Conservation (phyloP, 2,329 filamentous ascomycete genomes). For the Penicillium sp. region DNA sequence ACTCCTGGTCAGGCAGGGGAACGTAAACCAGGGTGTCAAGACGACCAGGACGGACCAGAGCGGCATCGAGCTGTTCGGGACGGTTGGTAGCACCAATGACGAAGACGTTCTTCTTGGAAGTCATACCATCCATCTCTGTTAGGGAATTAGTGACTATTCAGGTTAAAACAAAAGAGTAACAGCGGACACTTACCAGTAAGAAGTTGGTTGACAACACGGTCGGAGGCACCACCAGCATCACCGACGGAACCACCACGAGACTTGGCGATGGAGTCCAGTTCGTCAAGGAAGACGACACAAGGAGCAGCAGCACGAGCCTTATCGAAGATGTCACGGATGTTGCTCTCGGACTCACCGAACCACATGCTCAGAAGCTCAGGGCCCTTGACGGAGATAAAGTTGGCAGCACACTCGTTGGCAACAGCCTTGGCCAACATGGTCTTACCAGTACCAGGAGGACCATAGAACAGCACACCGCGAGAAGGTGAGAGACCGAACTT, state of each 20-base stretch:
- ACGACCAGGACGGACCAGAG: conserved; percentile 96
- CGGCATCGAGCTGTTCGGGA: conserved; percentile 97
- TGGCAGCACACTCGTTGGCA: conserved; percentile 97
- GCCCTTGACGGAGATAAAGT: conserved; percentile 99
- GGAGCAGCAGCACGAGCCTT: conserved; percentile 97
- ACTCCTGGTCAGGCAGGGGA: conserved; percentile 86
- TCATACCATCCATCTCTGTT: conserved; percentile 98
- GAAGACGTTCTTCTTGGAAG: conserved; percentile 99
- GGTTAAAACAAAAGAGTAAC: background rate
- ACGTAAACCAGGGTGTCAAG: conserved; percentile 98
- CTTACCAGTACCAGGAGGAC: conserved; percentile 99
- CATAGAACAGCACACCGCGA: conserved; percentile 97
- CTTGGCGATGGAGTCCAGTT: conserved; percentile 98
- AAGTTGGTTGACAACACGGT: conserved; percentile 99
- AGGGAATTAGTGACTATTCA: conserved; percentile 41
- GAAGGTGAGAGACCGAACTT: conserved; percentile 98
- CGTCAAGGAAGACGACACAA: conserved; percentile 97
- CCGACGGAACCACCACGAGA: conserved; percentile 95
- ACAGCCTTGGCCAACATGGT: conserved; percentile 99
- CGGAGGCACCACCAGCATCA: conserved; percentile 95
- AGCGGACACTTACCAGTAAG: conserved; percentile 71
- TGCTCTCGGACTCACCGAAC: conserved; percentile 99
- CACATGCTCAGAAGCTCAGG: conserved; percentile 99
- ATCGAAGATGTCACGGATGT: conserved; percentile 99
- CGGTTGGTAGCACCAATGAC: conserved; percentile 98